A percentile compares a stretch with the other conserved stretches of the same genome.
Evolutionary conservation across 2,329 filamentous ascomycete species (phyloP).

Genomic region (Cryphonectria nitschkei): DNA sequence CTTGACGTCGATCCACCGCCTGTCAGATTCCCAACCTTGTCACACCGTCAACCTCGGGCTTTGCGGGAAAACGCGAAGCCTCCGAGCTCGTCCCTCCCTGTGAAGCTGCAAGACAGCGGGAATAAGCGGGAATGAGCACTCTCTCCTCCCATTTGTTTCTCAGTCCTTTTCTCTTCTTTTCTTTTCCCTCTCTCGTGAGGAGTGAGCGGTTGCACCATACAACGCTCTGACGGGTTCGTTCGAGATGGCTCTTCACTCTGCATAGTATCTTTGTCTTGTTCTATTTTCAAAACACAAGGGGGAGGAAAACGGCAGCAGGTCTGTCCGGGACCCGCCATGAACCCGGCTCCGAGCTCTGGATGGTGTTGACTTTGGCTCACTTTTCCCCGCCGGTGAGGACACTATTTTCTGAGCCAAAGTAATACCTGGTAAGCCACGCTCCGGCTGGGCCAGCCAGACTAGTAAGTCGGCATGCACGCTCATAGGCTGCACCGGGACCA

Average conservation of each 20-base stretch:
- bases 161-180: too few relatives aligned
- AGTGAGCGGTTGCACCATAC: background rate
- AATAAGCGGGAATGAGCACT: constrained; percentile 9
- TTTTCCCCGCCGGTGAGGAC: constrained; percentile 2
- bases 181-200: background rate
- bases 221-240: background rate
- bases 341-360: background rate
- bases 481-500: background rate
- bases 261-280: background rate
- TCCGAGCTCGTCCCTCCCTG: constrained; percentile 11
- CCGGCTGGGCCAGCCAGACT: background rate
- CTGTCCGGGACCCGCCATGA: background rate
- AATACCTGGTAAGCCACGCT: background rate
- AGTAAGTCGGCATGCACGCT: background rate
- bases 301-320: constrained; percentile 6
- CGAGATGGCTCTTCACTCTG: background rate
- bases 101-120: background rate
- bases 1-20: constrained; percentile 9
- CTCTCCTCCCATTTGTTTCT: too few relatives aligned
- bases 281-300: background rate
- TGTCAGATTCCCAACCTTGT: constrained; percentile 10
- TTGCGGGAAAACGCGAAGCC: constrained; percentile 13
- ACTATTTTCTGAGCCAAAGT: background rate
- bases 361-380: constrained; percentile 14
- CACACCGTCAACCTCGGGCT: constrained; percentile 21